Conservation (phyloP, 2,329 filamentous ascomycete species). For the Hymenoscyphus scutula region DNA sequence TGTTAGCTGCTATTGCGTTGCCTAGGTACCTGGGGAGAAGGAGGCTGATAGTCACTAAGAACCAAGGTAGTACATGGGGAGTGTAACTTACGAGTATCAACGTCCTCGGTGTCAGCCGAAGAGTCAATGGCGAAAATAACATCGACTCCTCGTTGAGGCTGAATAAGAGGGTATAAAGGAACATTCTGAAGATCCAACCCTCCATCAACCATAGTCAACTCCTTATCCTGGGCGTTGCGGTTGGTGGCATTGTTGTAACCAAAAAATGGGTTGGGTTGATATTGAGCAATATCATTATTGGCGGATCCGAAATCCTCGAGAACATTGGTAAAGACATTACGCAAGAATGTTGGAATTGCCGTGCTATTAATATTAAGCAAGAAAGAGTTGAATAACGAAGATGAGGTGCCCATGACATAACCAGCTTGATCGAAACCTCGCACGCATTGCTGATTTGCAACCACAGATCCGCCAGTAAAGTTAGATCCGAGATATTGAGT, state of each 20-base stretch:
- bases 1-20: not conserved
- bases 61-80: not conserved
- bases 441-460: slow-evolving; percentile 59
- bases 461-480: slow-evolving; percentile 62
- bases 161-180: slow-evolving; percentile 73
- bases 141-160: slow-evolving; percentile 69
- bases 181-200: slow-evolving; percentile 78
- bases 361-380: slow-evolving; percentile 64
- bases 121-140: slow-evolving; percentile 80
- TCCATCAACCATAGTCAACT: slow-evolving; percentile 74
- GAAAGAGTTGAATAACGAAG: slow-evolving; percentile 79
- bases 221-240: slow-evolving; percentile 48
- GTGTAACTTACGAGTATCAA: slow-evolving; percentile 29
- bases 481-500: slow-evolving; percentile 70
- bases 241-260: slow-evolving; percentile 60
- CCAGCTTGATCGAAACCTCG: slow-evolving; percentile 79
- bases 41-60: not conserved
- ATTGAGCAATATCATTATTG: slow-evolving; percentile 72
- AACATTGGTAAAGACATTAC: slow-evolving; percentile 51
- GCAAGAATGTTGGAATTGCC: slow-evolving; percentile 47
- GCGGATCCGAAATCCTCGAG: slow-evolving; percentile 54
- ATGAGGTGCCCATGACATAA: slow-evolving; percentile 83
- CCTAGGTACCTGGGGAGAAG: not conserved
- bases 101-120: slow-evolving; percentile 62
- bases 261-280: slow-evolving; percentile 73